Evolutionary conservation across 257 asterid species (phyloP).

Genomic region (Catharanthus roseus): DNA sequence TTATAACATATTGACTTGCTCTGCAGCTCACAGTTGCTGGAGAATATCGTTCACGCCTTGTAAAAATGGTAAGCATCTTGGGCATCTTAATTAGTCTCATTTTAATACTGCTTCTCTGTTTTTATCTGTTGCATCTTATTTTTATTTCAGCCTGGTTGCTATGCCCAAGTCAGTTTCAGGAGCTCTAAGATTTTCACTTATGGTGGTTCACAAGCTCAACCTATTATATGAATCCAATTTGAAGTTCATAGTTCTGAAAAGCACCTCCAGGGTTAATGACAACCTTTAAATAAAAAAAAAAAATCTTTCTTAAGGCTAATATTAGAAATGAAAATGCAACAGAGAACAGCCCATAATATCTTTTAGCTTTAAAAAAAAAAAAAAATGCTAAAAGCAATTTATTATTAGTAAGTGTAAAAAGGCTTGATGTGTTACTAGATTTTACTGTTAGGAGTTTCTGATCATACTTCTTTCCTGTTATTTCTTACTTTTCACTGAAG

Average conservation of each 20-base stretch:
- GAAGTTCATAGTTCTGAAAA: no score
- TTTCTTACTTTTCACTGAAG: neutral
- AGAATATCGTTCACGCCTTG: constrained; percentile 74
- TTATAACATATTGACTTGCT: constrained; percentile 17
- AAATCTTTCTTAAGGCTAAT: no score
- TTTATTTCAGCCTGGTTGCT: neutral
- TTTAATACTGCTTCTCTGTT: constrained; percentile 9
- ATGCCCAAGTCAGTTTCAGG: neutral
- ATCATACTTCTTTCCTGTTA: neutral
- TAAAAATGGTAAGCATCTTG: constrained; percentile 66
- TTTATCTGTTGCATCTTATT: neutral
- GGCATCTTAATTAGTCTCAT: constrained; percentile 5
- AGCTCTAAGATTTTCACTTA: neutral
- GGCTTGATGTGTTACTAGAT: neutral
- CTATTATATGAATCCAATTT: neutral
- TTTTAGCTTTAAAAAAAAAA: no score
- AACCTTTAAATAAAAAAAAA: no score
- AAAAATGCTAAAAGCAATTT: no score
- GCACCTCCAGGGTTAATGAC: no score
- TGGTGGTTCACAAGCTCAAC: neutral
- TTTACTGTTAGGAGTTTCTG: neutral
- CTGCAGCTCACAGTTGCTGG: constrained; percentile 79
- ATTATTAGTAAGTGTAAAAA: no score
- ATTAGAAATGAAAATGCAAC: no score
- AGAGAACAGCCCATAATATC: no score